These are phyloP conservation scores for Perkinsus olseni DNA, from an alignment of 169 alveolate species.

Conservation along the genomic window DNA sequence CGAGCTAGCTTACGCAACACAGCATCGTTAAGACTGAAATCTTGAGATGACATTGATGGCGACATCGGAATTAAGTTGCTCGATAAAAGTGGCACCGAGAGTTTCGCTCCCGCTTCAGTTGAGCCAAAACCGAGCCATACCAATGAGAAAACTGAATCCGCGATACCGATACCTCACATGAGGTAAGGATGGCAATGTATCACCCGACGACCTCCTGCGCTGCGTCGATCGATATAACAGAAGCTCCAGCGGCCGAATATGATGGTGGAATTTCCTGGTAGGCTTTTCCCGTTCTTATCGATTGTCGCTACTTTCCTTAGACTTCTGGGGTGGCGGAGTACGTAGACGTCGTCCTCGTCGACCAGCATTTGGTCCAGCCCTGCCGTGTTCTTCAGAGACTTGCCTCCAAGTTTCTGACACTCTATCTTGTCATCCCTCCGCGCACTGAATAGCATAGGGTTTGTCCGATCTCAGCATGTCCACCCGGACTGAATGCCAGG, in stretches of 20 bases:
- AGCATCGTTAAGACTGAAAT: no score
- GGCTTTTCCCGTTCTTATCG: not conserved
- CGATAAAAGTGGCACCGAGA: no score
- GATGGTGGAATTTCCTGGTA: not conserved
- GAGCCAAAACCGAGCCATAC: no score
- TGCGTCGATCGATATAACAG: not conserved
- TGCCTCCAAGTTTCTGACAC: no score
- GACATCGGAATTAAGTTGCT: no score
- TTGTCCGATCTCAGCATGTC: not conserved
- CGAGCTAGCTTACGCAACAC: no score
- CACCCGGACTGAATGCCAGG: not conserved
- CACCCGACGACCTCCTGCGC: not conserved
- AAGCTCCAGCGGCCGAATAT: not conserved
- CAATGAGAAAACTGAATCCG: no score
- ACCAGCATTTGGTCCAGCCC: not conserved
- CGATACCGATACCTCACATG: no score
- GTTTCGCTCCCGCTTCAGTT: no score
- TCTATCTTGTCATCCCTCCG: not conserved
- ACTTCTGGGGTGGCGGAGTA: not conserved
- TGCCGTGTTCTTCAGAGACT: no score
- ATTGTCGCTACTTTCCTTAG: not conserved
- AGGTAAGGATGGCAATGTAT: not conserved
- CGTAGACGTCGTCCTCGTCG: not conserved
- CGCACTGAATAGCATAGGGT: not conserved
- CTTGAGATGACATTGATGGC: no score